Base-by-base conservation (phyloP, 345 rosid species). In the Hirschfeldia incana region DNA sequence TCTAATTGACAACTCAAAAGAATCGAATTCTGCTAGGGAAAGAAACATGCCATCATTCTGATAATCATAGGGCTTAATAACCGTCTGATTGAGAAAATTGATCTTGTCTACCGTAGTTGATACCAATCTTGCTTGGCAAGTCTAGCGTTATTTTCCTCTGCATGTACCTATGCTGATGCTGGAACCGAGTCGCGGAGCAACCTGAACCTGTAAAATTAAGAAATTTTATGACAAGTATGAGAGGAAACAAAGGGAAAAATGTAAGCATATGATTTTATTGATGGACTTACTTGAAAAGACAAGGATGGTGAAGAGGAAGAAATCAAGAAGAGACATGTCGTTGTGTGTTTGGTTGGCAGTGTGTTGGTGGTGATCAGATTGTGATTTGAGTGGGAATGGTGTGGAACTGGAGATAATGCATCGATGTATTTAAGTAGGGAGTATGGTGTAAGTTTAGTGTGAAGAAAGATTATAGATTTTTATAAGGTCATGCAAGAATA, bases 41-140 rank as follows among this genome's bases (percentile, higher is more conserved):
- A n/a, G n/a, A n/a, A n/a, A n/a, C n/a, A n/a, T n/a, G n/a, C n/a
- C n/a, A n/a, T n/a, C n/a, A n/a, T n/a, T n/a, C n/a, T n/a, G n/a
- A n/a, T n/a, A n/a, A n/a, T n/a, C n/a, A n/a, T n/a, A n/a, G n/a
- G n/a, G n/a, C n/a, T n/a, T n/a, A n/a, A n/a, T n/a, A n/a, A n/a
- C n/a, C n/a, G n/a, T n/a, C n/a, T n/a, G n/a, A n/a, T n/a, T n/a
- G n/a, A n/a, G n/a, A n/a, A n/a, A n/a, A n/a, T n/a, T n/a, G n/a
- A n/a, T n/a, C 85, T 75, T 46, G 73, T 70, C 85, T 78, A 0
- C 85, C 85, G 32, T 78, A 82, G 77, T 78, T 82, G 1, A 82
- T 32, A 36, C 85, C 85, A 44, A 78, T 78, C 70, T 75, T 82
- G 42, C 39, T 78, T 0, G 82, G 72, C 4, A 78, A 37, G 55